These are phyloP conservation scores for Debaryomyces fabryi DNA, from an alignment of 1,139 yeast species.

Conservation along the genomic window DNA sequence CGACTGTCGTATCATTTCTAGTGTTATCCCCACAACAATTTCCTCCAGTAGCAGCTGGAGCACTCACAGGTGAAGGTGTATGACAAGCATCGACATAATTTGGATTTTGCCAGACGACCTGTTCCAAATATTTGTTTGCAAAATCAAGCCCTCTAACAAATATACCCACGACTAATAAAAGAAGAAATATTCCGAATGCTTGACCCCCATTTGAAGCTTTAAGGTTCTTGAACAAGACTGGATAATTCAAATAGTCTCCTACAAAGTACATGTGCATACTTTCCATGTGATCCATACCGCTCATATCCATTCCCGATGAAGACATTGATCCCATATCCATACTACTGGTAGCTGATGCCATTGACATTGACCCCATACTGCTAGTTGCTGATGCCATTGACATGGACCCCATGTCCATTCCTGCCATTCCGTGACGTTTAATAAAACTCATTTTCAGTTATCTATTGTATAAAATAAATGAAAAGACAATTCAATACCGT, in stretches of 20 bases:
- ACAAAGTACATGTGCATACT: constrained; percentile 64
- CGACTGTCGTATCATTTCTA: constrained; percentile 16
- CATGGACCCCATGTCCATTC: constrained; percentile 16
- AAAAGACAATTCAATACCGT: not conserved
- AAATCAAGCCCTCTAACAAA: constrained; percentile 61
- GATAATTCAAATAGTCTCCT: constrained; percentile 50
- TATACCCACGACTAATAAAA: constrained; percentile 60
- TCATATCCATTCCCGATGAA: constrained; percentile 28
- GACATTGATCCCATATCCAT: not conserved
- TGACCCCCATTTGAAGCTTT: constrained; percentile 56
- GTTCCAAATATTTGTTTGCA: constrained; percentile 63
- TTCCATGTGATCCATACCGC: constrained; percentile 20
- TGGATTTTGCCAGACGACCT: constrained; percentile 57
- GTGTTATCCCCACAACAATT: constrained; percentile 16
- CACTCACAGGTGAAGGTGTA: constrained; percentile 14
- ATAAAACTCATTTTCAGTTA: not conserved
- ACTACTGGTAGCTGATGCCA: constrained; percentile 15
- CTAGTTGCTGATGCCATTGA: constrained; percentile 17
- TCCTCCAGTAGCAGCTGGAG: constrained; percentile 12
- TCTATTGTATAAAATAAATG: too few relatives aligned
- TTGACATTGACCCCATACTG: constrained; percentile 14
- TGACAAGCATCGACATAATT: constrained; percentile 22
- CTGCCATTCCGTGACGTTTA: constrained; percentile 7
- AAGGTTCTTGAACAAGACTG: constrained; percentile 60
- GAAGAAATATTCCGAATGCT: constrained; percentile 72